Evolutionary conservation across 2,329 filamentous ascomycete species (phyloP), one percentile per base, ranked within the genome.

Genomic region (Cercospora sp.): DNA sequence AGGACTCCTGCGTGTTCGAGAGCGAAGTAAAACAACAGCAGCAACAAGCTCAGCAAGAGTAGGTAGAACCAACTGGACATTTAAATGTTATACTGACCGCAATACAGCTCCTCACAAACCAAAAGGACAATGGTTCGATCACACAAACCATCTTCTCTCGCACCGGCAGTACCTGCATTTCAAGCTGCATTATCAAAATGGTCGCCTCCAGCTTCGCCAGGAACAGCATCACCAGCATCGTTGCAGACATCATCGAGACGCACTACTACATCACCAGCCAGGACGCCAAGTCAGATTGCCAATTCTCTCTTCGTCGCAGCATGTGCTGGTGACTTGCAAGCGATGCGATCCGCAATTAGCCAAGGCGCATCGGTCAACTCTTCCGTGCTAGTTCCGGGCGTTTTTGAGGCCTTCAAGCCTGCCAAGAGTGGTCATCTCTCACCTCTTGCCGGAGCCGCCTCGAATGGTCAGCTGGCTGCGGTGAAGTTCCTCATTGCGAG

Each of bases 401-500:
- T 78, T 5, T 78, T 77, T 68, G 74, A 77, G 62, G 69, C 73
- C 10, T 78, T 78, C 72, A 77, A 75, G 64, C 77, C 77, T 10
- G 74, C 77, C 40, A 78, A 78, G 57, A 63, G 73, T 3, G 77
- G 77, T 34, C 70, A 72, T 24, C 73, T 78, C 9, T 77, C 75
- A 4, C 73, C 76, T 10, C 71, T 78, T 4, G 77, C 77, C 18
- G 77, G 76, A n/a, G 77, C 77, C 32, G 75, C 75, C 10, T 66
- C 72, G 1, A 65, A 76, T 43, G 71, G 74, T 34, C 76, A 78
- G 51, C 49, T 73, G 16, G 71, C 70, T 28, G 72, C 73, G 2
- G 76, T 73, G 16, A 66, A 74, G 51, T 68, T 75, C 13, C 70
- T 78, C 18, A 66, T 78, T 10, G 67, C 75, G 3, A 67, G 71